Conservation (phyloP, 2,329 filamentous ascomycete genomes). For the Sarocladium oryzae region DNA sequence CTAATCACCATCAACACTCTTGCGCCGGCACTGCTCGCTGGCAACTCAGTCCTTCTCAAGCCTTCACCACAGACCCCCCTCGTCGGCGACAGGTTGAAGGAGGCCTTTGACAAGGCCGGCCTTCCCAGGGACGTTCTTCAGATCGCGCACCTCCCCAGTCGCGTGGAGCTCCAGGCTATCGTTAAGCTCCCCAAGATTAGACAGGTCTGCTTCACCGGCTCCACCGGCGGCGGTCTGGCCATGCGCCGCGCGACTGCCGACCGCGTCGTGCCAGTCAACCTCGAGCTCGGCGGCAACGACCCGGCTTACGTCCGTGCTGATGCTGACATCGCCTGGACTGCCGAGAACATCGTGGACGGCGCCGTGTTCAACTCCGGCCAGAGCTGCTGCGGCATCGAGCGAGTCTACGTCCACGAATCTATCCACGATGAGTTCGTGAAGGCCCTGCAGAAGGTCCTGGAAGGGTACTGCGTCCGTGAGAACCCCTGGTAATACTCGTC, state of each 20-base stretch:
- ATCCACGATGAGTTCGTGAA: conserved; percentile 78
- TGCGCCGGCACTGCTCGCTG: conserved; percentile 81
- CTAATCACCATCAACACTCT: conserved; percentile 88
- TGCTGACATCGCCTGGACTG: conserved; percentile 83
- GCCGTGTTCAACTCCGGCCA: conserved; percentile 95
- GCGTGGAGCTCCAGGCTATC: conserved; percentile 67
- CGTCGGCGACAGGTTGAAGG: conserved; percentile 76
- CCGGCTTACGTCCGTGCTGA: conserved; percentile 82
- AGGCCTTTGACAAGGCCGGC: conserved; percentile 72
- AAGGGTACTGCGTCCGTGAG: conserved; percentile 23
- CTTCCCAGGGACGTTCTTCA: conserved; percentile 80
- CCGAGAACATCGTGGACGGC: conserved; percentile 89
- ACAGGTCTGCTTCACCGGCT: conserved; percentile 87
- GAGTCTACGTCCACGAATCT: conserved; percentile 80
- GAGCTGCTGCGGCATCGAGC: conserved; percentile 88
- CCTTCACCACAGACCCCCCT: conserved; percentile 93
- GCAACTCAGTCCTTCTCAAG: conserved; percentile 88
- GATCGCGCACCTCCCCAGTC: conserved; percentile 83
- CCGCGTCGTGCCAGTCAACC: conserved; percentile 74
- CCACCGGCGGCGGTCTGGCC: conserved; percentile 76
- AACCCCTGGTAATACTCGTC: too few species aligned
- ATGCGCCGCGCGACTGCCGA: conserved; percentile 80
- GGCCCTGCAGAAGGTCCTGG: conserved; percentile 71
- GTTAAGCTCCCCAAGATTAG: conserved; percentile 70
- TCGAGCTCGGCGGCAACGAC: conserved; percentile 92